Evolutionary conservation across 768 basidiomycete genomes (phyloP).

Genomic region (Albatrellus ellisii): DNA sequence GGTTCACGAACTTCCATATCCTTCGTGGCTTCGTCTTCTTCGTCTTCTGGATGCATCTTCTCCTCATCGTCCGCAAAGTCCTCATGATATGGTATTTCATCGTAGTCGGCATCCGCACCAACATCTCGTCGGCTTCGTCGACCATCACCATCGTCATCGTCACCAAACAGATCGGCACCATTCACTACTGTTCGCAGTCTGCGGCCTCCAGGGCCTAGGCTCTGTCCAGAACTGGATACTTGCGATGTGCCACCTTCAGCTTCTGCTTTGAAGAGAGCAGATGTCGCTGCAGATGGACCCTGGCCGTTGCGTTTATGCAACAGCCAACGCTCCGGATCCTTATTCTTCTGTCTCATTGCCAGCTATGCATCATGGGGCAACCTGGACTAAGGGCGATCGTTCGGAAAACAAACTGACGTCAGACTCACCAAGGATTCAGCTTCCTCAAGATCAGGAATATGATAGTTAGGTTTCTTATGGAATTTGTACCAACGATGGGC

Average conservation of each 20-base stretch:
- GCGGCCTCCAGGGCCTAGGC: conserved; percentile 58
- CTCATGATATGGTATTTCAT: conserved; percentile 74
- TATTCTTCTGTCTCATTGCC: conserved; percentile 54
- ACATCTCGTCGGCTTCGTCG: conserved; percentile 41
- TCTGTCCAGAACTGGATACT: conserved; percentile 36
- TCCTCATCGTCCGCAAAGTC: conserved; percentile 86
- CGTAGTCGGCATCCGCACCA: conserved; percentile 68
- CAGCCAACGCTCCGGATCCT: conserved; percentile 61
- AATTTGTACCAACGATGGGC: conserved; percentile 89
- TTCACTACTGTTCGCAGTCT: conserved; percentile 56
- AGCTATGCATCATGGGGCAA: conserved; percentile 24
- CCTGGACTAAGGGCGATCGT: conserved; percentile 15
- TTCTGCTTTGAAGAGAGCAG: conserved; percentile 60
- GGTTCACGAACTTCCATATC: conserved; percentile 50
- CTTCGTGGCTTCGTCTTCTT: conserved; percentile 70
- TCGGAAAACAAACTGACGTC: background rate
- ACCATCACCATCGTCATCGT: conserved; percentile 35
- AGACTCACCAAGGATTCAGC: conserved; percentile 51
- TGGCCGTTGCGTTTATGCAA: conserved; percentile 48
- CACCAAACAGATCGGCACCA: conserved; percentile 45
- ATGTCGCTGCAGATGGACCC: conserved; percentile 44
- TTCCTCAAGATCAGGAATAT: conserved; percentile 52
- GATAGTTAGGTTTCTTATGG: conserved; percentile 71
- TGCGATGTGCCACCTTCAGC: conserved; percentile 28
- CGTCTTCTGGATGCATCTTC: conserved; percentile 48